These are phyloP conservation scores for Nicotiana tomentosiformis DNA, from an alignment of 257 asterid genomes.

Conservation along the genomic window DNA sequence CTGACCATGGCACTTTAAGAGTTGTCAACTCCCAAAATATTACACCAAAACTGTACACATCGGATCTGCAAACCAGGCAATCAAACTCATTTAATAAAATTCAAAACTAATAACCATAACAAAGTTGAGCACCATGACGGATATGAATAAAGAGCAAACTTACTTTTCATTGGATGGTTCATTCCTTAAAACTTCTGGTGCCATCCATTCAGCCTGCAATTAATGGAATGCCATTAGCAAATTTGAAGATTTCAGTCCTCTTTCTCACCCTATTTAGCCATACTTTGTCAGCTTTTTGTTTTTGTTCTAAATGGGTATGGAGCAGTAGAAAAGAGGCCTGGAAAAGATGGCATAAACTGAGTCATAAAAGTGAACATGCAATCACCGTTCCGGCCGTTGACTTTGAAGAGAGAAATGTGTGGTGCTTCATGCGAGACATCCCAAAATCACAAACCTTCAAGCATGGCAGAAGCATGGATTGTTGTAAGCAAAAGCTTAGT, in stretches of 20 bases:
- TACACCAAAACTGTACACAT: conserved; percentile 92
- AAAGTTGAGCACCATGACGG: background rate
- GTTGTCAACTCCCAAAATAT: conserved; percentile 97
- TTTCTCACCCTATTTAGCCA: background rate
- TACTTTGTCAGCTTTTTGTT: background rate
- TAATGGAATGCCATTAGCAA: conserved; percentile 11
- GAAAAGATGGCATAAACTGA: background rate
- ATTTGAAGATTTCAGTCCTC: background rate
- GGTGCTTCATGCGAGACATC: conserved; percentile 93
- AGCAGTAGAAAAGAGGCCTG: background rate
- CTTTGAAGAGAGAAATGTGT: conserved; percentile 90
- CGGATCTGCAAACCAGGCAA: conserved; percentile 56
- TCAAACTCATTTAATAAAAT: conserved; percentile 9
- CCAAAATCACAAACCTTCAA: conserved; percentile 93
- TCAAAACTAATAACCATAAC: conserved; percentile 6
- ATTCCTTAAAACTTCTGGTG: conserved; percentile 92
- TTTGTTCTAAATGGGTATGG: background rate
- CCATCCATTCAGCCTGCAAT: conserved; percentile 99
- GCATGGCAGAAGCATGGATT: conserved; percentile 18
- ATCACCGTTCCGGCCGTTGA: conserved; percentile 94
- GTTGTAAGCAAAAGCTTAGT: conserved; percentile 7
- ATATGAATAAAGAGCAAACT: conserved; percentile 23
- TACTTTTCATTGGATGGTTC: conserved; percentile 97
- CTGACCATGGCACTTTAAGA: conserved; percentile 84
- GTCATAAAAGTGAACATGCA: conserved; percentile 14